phyloP scores from a whole-genome alignment of 2,329 filamentous ascomycete genomes.

The Fusarium newnesense region DNA sequence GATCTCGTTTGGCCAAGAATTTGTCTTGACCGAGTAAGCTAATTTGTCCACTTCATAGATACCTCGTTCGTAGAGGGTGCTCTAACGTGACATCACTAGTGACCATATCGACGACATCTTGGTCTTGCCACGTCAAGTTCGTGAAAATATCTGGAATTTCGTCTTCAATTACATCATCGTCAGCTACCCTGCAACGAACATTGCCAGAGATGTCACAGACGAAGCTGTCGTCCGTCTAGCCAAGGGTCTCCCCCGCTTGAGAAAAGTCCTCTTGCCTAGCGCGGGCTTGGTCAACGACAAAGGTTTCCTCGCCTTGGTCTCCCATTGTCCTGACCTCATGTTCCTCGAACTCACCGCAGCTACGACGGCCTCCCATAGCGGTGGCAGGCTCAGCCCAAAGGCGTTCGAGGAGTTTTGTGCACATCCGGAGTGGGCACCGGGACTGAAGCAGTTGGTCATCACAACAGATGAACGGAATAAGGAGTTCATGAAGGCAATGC shows the following conservation, averaged over 20 bases:
- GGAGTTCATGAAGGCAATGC: slow-evolving; percentile 27
- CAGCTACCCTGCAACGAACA: neutral
- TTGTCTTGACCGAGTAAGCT: neutral
- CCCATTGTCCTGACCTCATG: neutral
- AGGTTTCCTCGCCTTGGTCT: neutral
- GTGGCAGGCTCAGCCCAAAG: neutral
- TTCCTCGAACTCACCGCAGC: neutral
- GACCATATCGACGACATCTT: neutral
- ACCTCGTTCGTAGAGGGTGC: neutral
- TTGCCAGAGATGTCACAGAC: neutral
- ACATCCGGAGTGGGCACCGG: slow-evolving; percentile 19
- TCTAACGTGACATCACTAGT: neutral
- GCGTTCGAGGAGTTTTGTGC: slow-evolving; percentile 5
- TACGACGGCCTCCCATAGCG: fast-evolving
- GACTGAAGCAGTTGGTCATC: slow-evolving; percentile 8
- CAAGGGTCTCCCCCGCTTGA: neutral
- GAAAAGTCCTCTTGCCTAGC: neutral
- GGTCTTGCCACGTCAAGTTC: neutral
- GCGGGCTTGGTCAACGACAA: neutral
- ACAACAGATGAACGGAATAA: neutral
- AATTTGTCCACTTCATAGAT: neutral
- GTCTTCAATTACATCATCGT: neutral
- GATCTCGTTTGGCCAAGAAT: neutral
- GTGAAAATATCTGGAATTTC: neutral
- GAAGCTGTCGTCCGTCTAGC: neutral